Percentiles rank a stretch among this genome's conserved stretches.
Evolutionary conservation across 768 basidiomycete species (phyloP).

Genomic region (Kwoniella botswanensis): DNA sequence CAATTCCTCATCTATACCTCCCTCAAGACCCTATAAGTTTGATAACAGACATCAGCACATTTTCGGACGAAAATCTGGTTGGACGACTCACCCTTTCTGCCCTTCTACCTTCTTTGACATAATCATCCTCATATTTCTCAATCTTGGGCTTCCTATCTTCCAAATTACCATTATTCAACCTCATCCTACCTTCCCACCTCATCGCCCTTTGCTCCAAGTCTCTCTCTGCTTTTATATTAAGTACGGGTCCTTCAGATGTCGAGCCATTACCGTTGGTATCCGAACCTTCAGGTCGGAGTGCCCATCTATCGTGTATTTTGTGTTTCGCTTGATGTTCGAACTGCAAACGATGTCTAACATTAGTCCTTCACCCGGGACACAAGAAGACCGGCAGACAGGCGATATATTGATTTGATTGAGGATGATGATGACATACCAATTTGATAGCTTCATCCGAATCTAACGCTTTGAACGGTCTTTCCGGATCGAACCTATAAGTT

Average conservation of each 20-base stretch:
- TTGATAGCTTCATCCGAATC: slow-evolving; percentile 49
- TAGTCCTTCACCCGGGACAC: no score
- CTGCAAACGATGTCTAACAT: slow-evolving; percentile 15
- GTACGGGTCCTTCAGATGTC: slow-evolving; percentile 1
- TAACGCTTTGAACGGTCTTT: slow-evolving; percentile 48
- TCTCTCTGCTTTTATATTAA: slow-evolving; percentile 14
- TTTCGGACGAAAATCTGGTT: no score
- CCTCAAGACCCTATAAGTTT: slow-evolving; percentile 43
- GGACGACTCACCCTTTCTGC: slow-evolving; percentile 36
- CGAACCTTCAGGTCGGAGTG: slow-evolving; percentile 35
- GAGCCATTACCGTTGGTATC: slow-evolving; percentile 1
- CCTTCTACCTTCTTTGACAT: slow-evolving; percentile 35
- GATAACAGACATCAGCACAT: neutral
- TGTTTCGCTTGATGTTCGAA: slow-evolving; percentile 47
- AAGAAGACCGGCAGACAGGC: no score
- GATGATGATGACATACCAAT: slow-evolving; percentile 27
- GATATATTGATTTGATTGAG: no score
- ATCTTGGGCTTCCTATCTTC: slow-evolving; percentile 20
- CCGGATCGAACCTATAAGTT: slow-evolving; percentile 50
- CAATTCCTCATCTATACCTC: slow-evolving; percentile 50
- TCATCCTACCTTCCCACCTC: slow-evolving; percentile 36
- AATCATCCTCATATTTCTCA: slow-evolving; percentile 51
- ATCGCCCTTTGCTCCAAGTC: slow-evolving; percentile 37
- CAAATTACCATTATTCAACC: slow-evolving; percentile 11
- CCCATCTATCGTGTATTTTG: slow-evolving; percentile 50